A percentile compares a stretch with the other conserved stretches of the same genome.
Evolutionary conservation across 495 filamentous ascomycete genomes (phyloP).

Genomic region (Tetracladium marchalianum): DNA sequence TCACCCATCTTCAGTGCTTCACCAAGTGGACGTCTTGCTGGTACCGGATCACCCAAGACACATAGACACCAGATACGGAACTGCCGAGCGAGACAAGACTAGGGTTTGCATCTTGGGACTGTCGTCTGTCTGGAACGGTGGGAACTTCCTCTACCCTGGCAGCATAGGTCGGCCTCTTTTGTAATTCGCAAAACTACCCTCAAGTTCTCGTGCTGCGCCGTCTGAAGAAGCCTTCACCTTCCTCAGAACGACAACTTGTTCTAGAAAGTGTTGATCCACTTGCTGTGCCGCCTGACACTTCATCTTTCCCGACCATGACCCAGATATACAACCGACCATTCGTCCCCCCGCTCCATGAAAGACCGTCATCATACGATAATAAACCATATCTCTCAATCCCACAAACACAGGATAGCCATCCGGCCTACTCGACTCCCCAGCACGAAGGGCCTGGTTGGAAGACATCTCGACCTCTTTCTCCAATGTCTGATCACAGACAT

Average conservation of each 20-base stretch:
- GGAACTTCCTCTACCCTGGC: too few relatives aligned
- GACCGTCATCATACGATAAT: slow-evolving; percentile 6
- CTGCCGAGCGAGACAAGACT: slow-evolving; percentile 14
- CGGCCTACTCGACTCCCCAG: background rate
- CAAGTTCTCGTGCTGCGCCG: too few relatives aligned
- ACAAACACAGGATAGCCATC: background rate
- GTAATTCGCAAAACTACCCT: too few relatives aligned
- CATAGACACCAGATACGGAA: background rate
- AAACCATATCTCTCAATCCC: background rate
- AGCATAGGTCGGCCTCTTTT: too few relatives aligned
- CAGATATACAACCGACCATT: slow-evolving; percentile 18
- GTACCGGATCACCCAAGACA: too few relatives aligned
- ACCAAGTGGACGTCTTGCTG: background rate
- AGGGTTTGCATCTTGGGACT: slow-evolving; percentile 17
- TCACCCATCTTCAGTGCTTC: background rate
- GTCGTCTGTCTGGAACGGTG: slow-evolving; percentile 4
- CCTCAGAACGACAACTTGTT: too few relatives aligned
- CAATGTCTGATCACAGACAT: slow-evolving; percentile 11
- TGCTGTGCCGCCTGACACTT: too few relatives aligned
- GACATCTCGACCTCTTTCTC: slow-evolving; percentile 10
- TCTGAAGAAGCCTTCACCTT: too few relatives aligned
- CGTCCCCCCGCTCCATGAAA: slow-evolving; percentile 10
- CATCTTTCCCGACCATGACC: slow-evolving; percentile 13
- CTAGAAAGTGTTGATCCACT: too few relatives aligned
- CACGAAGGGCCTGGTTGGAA: slow-evolving; percentile 6